Evolutionary conservation across 371 early-diverging fungal genomes (phyloP).

Genomic region (Haplosporangium sp.): DNA sequence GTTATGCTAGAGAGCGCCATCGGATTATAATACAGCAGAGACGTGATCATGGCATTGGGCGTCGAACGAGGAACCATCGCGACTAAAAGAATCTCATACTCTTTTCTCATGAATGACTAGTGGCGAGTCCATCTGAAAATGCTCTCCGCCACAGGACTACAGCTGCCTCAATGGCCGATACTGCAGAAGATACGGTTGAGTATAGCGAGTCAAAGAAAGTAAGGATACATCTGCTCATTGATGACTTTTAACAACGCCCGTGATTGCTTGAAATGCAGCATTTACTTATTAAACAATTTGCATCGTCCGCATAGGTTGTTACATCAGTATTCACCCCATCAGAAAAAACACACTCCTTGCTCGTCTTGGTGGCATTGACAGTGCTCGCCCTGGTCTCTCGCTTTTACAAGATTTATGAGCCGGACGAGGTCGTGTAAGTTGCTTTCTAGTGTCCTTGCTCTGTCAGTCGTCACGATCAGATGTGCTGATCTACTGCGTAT

Average conservation of each 20-base stretch:
- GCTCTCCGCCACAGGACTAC: slow-evolving; percentile 37
- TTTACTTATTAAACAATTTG: neutral
- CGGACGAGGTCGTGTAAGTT: slow-evolving; percentile 78
- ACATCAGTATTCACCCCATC: slow-evolving; percentile 38
- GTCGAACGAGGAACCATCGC: too few species aligned
- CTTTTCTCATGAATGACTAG: slow-evolving; percentile 3
- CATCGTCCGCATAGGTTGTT: slow-evolving; percentile 8
- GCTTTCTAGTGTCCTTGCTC: neutral
- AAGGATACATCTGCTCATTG: neutral
- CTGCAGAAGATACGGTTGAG: neutral
- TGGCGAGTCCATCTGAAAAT: slow-evolving; percentile 34
- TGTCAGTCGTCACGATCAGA: neutral
- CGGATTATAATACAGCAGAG: neutral
- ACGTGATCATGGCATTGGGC: neutral
- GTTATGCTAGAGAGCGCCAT: too few species aligned
- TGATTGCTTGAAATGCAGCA: too few species aligned
- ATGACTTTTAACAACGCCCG: too few species aligned
- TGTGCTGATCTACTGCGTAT: neutral
- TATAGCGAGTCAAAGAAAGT: slow-evolving; percentile 27
- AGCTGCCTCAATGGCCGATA: neutral
- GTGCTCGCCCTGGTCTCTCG: slow-evolving; percentile 63
- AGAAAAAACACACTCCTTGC: slow-evolving; percentile 30
- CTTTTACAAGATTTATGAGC: slow-evolving; percentile 72
- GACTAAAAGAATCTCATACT: neutral
- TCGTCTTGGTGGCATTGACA: slow-evolving; percentile 42